These are phyloP conservation scores for Yarrowia divulgata DNA, from an alignment of 805 yeast species.

Conservation along the genomic window DNA sequence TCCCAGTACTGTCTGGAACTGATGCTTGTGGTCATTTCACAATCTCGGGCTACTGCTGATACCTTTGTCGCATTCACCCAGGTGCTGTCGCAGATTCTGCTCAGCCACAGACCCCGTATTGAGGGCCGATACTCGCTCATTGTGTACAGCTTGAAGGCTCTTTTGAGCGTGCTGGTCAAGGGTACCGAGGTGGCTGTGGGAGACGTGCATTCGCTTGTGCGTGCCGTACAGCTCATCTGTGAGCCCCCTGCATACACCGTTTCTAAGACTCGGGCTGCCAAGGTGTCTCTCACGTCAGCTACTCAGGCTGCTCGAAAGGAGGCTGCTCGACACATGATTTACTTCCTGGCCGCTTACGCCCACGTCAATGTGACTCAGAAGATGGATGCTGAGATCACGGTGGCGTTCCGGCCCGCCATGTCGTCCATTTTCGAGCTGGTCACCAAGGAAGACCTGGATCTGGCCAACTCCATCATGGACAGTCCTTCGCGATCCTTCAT, in stretches of 20 bases:
- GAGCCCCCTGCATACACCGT: conserved; percentile 63
- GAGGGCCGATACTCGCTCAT: conserved; percentile 77
- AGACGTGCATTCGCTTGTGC: conserved; percentile 59
- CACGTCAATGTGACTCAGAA: conserved; percentile 59
- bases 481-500: conserved; percentile 71
- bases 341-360: conserved; percentile 66
- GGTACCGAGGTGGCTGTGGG: conserved; percentile 43
- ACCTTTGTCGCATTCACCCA: conserved; percentile 55
- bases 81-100: conserved; percentile 64
- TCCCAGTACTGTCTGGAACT: conserved; percentile 72
- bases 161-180: conserved; percentile 51
- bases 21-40: conserved; percentile 54
- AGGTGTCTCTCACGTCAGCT: conserved; percentile 61
- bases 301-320: conserved; percentile 61
- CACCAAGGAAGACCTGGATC: conserved; percentile 68
- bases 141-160: conserved; percentile 56
- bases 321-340: conserved; percentile 68
- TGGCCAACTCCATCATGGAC: conserved; percentile 72
- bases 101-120: conserved; percentile 73
- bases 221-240: conserved; percentile 72
- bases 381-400: conserved; percentile 57
- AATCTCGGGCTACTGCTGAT: conserved; percentile 45
- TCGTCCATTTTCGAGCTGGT: conserved; percentile 72
- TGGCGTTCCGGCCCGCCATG: conserved; percentile 61
- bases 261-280: conserved; percentile 48